Base-by-base conservation (phyloP, 805 yeast genomes). In the Diddensiella santjacobensis region DNA sequence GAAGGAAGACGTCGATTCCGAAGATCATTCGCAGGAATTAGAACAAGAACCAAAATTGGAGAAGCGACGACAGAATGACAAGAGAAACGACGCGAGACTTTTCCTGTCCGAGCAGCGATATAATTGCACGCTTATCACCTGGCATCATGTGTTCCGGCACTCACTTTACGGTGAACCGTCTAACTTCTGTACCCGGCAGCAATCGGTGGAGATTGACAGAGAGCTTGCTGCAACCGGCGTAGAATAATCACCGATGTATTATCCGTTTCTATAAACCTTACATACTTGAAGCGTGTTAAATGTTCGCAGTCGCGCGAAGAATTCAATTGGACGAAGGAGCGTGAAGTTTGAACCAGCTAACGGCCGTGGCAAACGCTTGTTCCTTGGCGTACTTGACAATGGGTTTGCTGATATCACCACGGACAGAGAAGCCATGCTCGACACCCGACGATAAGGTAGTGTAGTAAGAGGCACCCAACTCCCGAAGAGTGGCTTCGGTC, bases 341-440 rank as follows among this genome's bases (percentile, higher is more conserved):
- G 38, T 19, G 44, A 15, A 39, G 36, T 17, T 54, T 46, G 43
- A 59, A 57, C 61, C 60, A 59, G 17, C 40, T 45, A 10, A 54
- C 42, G 10, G 45, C 33, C 41, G 56, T 58, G 39, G 24, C 18
- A 44, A 84, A 67, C 1, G 82, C 72, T 71, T 83, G 84, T 53
- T 84, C 84, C 65, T 75, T 80, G 37, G 95, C 88, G 56, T 80
- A 81, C 56, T 65, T 72, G 49, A 77, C 78, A 29, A 57, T 63
- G 19, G 83, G 83, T 50, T 70, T 68, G 6, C 69, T 52, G 26
- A 75, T 53, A 62, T 89, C 95, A 49, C 95, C 96, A 68, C 86
- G 84, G 38, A 77, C 81, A 18, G 95, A 79, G 64, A 72, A 90
- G 1, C 96, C 97, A 64, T 90, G 97, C 2, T 63, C 19, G 20